phyloP scores from a whole-genome alignment of 164 flowering plant species.

The Kingdonia uniflora region DNA sequence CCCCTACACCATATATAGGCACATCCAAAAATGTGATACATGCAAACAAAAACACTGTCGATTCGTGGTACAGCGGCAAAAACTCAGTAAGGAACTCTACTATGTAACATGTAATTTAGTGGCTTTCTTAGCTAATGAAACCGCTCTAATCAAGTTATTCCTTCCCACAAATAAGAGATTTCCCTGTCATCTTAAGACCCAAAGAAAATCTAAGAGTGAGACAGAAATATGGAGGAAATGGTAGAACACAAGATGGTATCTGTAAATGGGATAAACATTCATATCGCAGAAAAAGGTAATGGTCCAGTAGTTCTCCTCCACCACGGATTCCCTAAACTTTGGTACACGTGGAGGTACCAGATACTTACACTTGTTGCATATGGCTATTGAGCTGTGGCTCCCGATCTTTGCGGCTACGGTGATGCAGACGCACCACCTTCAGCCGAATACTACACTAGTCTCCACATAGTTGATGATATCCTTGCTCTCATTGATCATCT shows the following conservation, averaged over 20 bases:
- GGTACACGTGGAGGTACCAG: conserved; percentile 44
- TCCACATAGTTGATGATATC: neutral
- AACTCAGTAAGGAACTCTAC: too few relatives aligned
- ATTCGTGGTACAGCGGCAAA: too few relatives aligned
- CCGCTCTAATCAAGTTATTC: too few relatives aligned
- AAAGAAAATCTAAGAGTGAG: too few relatives aligned
- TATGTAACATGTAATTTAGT: too few relatives aligned
- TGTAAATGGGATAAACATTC: conserved; percentile 37
- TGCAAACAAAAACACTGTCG: too few relatives aligned
- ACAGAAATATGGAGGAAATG: conserved; percentile 12
- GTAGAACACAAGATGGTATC: conserved; percentile 16
- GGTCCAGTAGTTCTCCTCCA: conserved; percentile 27
- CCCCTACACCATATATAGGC: too few relatives aligned
- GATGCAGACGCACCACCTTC: conserved; percentile 2
- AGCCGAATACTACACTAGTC: neutral
- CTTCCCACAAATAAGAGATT: too few relatives aligned
- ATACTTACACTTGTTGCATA: conserved; percentile 6
- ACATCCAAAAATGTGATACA: too few relatives aligned
- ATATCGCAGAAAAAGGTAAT: conserved; percentile 29
- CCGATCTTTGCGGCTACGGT: conserved; percentile 3
- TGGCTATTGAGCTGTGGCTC: conserved; percentile 6
- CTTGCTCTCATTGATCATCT: neutral
- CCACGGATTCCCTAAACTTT: conserved; percentile 38
- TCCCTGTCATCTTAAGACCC: too few relatives aligned
- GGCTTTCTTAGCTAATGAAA: too few relatives aligned